Evolutionary conservation across 768 basidiomycete species (phyloP).

Genomic region (Suillus paluster): DNA sequence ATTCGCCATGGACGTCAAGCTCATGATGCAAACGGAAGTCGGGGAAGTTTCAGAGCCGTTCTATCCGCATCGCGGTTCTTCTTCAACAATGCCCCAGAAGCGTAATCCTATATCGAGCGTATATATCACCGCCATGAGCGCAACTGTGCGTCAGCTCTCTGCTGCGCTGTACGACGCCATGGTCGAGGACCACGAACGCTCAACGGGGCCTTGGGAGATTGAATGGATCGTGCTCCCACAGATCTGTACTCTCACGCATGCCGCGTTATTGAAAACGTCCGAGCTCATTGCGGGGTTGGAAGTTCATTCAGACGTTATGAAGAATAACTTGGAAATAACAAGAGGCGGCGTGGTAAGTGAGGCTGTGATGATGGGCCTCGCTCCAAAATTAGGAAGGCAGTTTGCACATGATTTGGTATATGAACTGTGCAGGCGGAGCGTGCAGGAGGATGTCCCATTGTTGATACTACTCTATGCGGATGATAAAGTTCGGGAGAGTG

Average conservation of each 20-base stretch:
- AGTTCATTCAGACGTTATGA: slow-evolving; percentile 45
- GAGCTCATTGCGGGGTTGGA: slow-evolving; percentile 44
- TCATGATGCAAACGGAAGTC: slow-evolving; percentile 53
- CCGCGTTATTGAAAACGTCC: slow-evolving; percentile 41
- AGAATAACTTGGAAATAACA: slow-evolving; percentile 42
- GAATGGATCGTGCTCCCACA: slow-evolving; percentile 54
- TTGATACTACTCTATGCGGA: slow-evolving; percentile 37
- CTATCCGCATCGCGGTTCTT: slow-evolving; percentile 47
- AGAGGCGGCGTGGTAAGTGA: slow-evolving; percentile 47
- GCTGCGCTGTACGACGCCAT: slow-evolving; percentile 48
- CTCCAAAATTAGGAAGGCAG: slow-evolving; percentile 46
- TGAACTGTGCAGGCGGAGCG: slow-evolving; percentile 40
- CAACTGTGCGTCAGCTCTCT: slow-evolving; percentile 45
- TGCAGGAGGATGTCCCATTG: slow-evolving; percentile 32
- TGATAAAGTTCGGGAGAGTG: slow-evolving; percentile 27
- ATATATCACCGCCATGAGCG: slow-evolving; percentile 48
- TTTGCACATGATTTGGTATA: slow-evolving; percentile 50
- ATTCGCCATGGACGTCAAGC: slow-evolving; percentile 48
- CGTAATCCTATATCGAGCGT: slow-evolving; percentile 51
- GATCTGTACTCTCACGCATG: slow-evolving; percentile 47
- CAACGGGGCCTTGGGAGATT: slow-evolving; percentile 55
- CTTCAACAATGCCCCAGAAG: slow-evolving; percentile 56
- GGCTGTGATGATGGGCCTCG: slow-evolving; percentile 53
- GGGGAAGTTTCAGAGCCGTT: slow-evolving; percentile 50
- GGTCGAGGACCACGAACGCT: slow-evolving; percentile 53